Evolutionary conservation across 202 grass and related monocot genomes (phyloP), one percentile per base, ranked within the genome.

Genomic region (Eragrostis tef): DNA sequence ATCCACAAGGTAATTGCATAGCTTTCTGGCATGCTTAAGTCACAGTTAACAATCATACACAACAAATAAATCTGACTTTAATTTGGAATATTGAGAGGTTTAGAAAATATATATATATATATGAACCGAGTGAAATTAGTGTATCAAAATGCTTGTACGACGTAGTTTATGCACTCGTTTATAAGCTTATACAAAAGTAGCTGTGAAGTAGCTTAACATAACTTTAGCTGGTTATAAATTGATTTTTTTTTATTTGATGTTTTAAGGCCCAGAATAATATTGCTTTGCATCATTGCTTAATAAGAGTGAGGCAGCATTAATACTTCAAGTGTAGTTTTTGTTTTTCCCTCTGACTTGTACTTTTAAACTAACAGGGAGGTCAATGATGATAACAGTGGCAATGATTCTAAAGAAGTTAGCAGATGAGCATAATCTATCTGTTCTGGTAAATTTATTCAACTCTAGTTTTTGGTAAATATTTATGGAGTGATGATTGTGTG

Each of bases 351-450:
- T 44, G 16, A 77, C 6, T 0, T 84, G 15, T 77, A 8, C 84
- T 70, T 22, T 51, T 82, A 49, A 87, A 74, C 58, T 48, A 22
- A 11, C 77, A 94, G 91, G 94, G 70, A 36, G 94, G 57, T 90
- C 65, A 3, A 89, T 92, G 89, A 91, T 97, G 90, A 85, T 85
- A 67, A 86, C 84, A 43, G 44, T 87, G 82, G 87, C 87, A 56
- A 75, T 94, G 82, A 42, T 78, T 60, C 87, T 92, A 12, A 97
- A 97, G 82, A 91, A 88, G 75, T 80, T 94, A 73, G 91, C 94
- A 54, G 50, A 89, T 83, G 81, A 97, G 70, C 58, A 92, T 87
- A 92, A 90, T 85, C 47, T 97, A 52, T 71, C 91, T 53, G 85
- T 92, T 63, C 81, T 92, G 91, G 94, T 94, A 90, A 89, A 53